Base-by-base conservation (phyloP, 371 early-diverging fungal genomes). In the Apophysomyces elegans region DNA sequence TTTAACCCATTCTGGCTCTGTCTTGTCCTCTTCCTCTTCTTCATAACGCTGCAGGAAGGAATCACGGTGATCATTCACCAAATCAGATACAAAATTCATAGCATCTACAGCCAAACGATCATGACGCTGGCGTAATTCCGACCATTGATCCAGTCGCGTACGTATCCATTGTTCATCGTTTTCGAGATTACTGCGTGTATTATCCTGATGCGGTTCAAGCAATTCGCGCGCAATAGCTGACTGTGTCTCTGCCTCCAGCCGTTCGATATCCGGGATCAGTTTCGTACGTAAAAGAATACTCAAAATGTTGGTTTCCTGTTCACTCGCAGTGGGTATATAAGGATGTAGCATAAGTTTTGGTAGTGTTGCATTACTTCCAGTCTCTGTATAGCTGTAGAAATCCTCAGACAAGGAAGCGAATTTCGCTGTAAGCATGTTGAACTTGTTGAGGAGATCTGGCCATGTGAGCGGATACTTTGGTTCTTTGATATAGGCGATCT, bases 381-480 rank as follows among this genome's bases (percentile, higher is more conserved):
- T 68, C 67, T 81, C 68, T 62, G 77, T 74, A 46, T 78, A 66
- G 37, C 61, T 59, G 59, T 83, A 77, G 44, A 83, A 87, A 64
- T 71, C 85, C 69, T 77, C 86, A 63, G 80, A 80, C 45, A 75
- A 74, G 11, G 71, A 80, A 37, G 75, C 83, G 69, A 84, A 88
- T 58, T 84, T 85, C 32, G 87, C 87, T 2, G 86, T 87, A 37
- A 88, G 68, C 73, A 87, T 86, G 68, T 88, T 88, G 80, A 88
- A 88, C 71, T 88, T 88, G 78, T 86, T 88, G 37, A 88, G 73
- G 16, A 88, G 73, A 69, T 84, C 84, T 1, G 84, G 84, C 84
- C 84, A 81, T 1, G 75, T 79, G 43, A 80, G 78, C 0, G 76
- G 77, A 54, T 73, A 80, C 61, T 80, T 77, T 3, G 82, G 81